These are phyloP conservation scores for Coprinellus aureogranulatus DNA, from an alignment of 768 basidiomycete species.

Conservation along the genomic window DNA sequence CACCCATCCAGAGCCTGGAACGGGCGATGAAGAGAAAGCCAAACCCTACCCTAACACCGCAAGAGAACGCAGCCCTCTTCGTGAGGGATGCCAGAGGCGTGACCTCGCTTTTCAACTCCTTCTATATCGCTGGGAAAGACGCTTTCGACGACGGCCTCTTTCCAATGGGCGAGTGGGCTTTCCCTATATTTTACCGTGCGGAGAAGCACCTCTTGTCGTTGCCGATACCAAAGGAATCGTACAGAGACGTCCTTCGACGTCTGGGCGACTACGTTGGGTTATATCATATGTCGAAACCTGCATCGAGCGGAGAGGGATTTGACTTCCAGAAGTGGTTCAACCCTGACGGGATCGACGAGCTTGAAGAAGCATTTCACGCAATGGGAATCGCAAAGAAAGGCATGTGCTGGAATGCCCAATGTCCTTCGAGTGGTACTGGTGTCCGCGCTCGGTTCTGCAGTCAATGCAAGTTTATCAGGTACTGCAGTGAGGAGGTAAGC, in stretches of 20 bases:
- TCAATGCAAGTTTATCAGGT: neutral
- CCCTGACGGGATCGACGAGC: neutral
- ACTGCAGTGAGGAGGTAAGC: neutral
- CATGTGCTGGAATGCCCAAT: neutral
- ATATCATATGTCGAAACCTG: neutral
- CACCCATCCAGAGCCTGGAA: neutral
- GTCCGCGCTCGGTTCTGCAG: neutral
- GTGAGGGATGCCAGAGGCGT: neutral
- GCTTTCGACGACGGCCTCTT: too few species aligned
- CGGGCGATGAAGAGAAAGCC: neutral
- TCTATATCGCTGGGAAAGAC: neutral
- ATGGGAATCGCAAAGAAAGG: neutral
- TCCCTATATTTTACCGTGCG: too few species aligned
- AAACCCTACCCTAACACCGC: neutral
- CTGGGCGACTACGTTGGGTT: too few species aligned
- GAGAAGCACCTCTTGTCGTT: too few species aligned
- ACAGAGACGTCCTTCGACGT: too few species aligned
- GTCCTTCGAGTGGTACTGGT: neutral
- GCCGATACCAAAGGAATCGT: too few species aligned
- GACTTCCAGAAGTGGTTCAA: neutral
- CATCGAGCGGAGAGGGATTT: neutral
- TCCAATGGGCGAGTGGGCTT: too few species aligned
- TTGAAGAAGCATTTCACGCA: neutral
- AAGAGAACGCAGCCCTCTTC: neutral
- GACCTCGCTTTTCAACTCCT: neutral